Base-by-base conservation (phyloP, 768 basidiomycete genomes). In the Auricularia heimuer region DNA sequence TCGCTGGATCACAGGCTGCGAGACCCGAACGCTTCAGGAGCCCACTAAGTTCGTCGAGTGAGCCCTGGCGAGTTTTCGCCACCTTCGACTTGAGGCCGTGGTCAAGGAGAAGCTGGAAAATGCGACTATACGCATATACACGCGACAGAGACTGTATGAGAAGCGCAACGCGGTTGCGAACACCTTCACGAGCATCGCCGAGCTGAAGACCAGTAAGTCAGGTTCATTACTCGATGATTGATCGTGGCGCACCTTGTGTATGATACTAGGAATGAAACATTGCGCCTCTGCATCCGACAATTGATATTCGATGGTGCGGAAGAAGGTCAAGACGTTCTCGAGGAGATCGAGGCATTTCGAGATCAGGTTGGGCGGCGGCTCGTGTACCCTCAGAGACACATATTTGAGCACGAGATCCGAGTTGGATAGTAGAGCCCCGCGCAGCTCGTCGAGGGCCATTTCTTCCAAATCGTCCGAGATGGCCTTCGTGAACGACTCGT, bases 331-430 rank as follows among this genome's bases (percentile, higher is more conserved):
- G 42, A 96, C 81, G 42, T 88, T 81, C 68, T 92, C 91, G 35
- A 94, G 81, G 42, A 91, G 84, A 67, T 98, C 96, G 69, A 99
- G 75, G 71, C 94, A 95, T 73, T 90, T 92, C 61, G 90, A 85
- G 3, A 88, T 81, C 29, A 97, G 79, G 71, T 93, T 96, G 6
- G 95, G 90, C 70, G 95, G 94, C 47, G 94, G 88, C 74, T 95
- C 90, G 67, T 96, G 89, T 29, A 87, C 82, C 69, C 91, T 90
- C 71, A 98, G 85, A 1, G 94, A 96, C 35, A 88, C 84, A 69
- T 98, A 99, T 80, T 98, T 98, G 72, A 98, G 78, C 1, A 90
- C 85, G 39, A 98, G 80, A 74, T 99, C 97, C 58, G 92, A 85
- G 71, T 94, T 98, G 34, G 92, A 90, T 54, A 96, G 71, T 65